A percentile compares a stretch with the other conserved stretches of the same genome.
Evolutionary conservation across 129 eudicot species (phyloP).

Genomic region (Ambrosia trifida): DNA sequence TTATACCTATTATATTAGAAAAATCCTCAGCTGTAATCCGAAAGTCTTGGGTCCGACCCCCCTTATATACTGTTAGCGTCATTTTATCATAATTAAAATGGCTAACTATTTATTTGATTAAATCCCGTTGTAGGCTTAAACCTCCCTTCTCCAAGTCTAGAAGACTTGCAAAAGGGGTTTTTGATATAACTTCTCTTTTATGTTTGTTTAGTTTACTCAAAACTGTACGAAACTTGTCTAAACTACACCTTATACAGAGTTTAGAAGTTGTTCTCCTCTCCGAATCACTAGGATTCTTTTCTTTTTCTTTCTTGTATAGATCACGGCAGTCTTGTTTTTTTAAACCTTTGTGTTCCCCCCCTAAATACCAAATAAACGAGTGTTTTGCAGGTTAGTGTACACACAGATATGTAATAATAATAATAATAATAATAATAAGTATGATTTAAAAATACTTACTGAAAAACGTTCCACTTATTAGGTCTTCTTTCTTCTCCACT

Average conservation of each 20-base stretch:
- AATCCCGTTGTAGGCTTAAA: neutral
- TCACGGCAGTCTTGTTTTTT: neutral
- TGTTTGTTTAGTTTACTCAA: neutral
- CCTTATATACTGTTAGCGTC: neutral
- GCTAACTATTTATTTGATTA: neutral
- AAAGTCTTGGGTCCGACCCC: neutral
- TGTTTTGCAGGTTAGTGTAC: neutral
- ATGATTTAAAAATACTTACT: too few relatives aligned
- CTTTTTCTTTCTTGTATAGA: neutral
- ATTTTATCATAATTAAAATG: neutral
- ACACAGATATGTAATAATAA: neutral
- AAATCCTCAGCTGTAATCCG: neutral
- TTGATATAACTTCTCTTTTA: neutral
- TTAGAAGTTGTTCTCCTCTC: neutral
- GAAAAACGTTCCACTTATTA: too few relatives aligned
- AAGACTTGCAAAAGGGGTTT: neutral
- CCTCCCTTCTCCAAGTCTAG: neutral
- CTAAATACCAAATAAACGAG: neutral
- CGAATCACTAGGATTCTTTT: too few relatives aligned
- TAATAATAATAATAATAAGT: too few relatives aligned
- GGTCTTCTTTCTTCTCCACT: too few relatives aligned
- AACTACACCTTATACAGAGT: neutral
- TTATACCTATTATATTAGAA: neutral
- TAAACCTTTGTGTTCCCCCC: neutral
- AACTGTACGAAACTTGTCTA: neutral